These are phyloP conservation scores for Parastagonospora avenae DNA, from an alignment of 2,329 filamentous ascomycete genomes.

Conservation along the genomic window DNA sequence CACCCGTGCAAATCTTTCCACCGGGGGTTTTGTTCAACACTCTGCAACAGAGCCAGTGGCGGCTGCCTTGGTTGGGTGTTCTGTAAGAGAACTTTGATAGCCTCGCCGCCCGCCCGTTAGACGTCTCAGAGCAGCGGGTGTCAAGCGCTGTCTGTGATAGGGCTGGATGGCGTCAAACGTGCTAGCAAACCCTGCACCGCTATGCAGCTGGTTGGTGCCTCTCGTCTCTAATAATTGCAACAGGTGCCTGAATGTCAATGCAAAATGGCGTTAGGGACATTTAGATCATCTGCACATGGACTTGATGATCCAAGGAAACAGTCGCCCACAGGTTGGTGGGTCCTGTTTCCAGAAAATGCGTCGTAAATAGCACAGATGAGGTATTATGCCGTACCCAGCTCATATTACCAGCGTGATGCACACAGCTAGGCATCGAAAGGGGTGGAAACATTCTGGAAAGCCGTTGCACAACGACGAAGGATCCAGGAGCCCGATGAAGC, in stretches of 20 bases:
- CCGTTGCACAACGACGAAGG: constrained; percentile 15
- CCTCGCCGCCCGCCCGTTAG: constrained; percentile 28
- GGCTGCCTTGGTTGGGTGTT: constrained; percentile 23
- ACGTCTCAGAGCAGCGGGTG: constrained; percentile 28
- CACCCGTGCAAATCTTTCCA: constrained; percentile 11
- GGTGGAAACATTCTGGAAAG: constrained; percentile 20
- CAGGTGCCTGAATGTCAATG: constrained; percentile 4
- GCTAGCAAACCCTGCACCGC: constrained; percentile 12
- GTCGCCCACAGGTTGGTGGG: constrained; percentile 10
- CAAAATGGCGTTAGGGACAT: not conserved
- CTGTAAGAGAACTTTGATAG: constrained; percentile 25
- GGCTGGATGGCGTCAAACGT: constrained; percentile 13
- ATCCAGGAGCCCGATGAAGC: constrained; percentile 15
- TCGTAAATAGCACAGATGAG: constrained; percentile 29
- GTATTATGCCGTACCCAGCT: constrained; percentile 24
- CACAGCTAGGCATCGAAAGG: constrained; percentile 20
- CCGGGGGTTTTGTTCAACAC: constrained; percentile 2
- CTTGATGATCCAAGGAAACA: not conserved
- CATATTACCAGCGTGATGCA: constrained; percentile 19
- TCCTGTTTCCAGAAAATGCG: constrained; percentile 16
- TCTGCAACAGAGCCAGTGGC: constrained; percentile 15
- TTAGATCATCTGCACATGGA: constrained; percentile 2
- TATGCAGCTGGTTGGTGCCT: constrained; percentile 12
- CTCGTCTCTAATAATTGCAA: constrained; percentile 2
- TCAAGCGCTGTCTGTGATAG: constrained; percentile 27